phyloP scores from a whole-genome alignment of 1,284 basidiomycete species.

The Rhodotorula sp. region DNA sequence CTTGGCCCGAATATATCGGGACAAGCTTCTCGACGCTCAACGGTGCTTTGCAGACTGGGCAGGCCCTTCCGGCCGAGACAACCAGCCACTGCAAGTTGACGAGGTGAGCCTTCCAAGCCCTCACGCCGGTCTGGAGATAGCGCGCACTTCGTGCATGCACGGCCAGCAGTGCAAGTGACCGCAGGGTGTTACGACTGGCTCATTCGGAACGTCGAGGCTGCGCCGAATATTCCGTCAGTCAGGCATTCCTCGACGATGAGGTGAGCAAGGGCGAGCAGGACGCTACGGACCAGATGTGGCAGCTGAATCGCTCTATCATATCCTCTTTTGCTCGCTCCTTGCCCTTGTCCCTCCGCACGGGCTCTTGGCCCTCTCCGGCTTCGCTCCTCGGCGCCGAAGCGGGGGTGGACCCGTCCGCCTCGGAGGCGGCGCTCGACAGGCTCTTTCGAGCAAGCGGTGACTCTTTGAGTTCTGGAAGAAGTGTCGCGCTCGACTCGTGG shows the following conservation, averaged over 20 bases:
- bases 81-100: conserved; percentile 18
- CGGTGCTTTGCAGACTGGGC: conserved; percentile 19
- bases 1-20: conserved; percentile 16
- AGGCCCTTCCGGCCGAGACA: conserved; percentile 8
- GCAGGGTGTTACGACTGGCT: conserved; percentile 24
- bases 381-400: neutral
- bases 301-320: conserved; percentile 5
- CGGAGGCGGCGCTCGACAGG: too few relatives aligned
- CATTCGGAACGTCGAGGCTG: conserved; percentile 18
- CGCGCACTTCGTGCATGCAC: conserved; percentile 19
- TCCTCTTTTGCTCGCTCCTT: neutral
- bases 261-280: too few relatives aligned
- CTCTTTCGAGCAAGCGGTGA: too few relatives aligned
- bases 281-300: conserved; percentile 8
- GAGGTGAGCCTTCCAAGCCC: neutral
- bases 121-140: too few relatives aligned
- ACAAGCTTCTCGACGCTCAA: conserved; percentile 10
- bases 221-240: neutral
- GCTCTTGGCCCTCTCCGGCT: neutral
- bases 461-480: too few relatives aligned
- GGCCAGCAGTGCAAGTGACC: conserved; percentile 27
- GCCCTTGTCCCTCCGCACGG: neutral
- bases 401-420: too few relatives aligned
- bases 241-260: too few relatives aligned
- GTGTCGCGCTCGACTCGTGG: too few relatives aligned